These are phyloP conservation scores for Apium graveolens DNA, from an alignment of 129 eudicot species.

Conservation along the genomic window DNA sequence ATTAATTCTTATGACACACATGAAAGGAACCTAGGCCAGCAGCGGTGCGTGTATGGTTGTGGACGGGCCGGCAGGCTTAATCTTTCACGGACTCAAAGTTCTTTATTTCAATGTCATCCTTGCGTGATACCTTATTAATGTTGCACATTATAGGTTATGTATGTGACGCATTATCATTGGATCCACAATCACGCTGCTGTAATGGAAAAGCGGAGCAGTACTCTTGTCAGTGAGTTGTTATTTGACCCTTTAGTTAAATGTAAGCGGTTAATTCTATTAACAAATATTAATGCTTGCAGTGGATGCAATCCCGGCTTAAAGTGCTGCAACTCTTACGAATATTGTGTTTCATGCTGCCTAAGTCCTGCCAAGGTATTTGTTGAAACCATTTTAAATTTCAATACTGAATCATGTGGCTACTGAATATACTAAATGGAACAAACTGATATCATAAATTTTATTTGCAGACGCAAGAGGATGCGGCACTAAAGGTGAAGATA, in stretches of 20 bases:
- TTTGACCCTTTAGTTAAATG: not conserved
- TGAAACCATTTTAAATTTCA: not conserved
- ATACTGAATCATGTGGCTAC: not conserved
- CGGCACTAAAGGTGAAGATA: constrained; percentile 59
- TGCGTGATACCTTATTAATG: not conserved
- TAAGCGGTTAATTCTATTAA: not conserved
- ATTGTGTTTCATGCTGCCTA: constrained; percentile 93
- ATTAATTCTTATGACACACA: not conserved
- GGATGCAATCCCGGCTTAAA: constrained; percentile 82
- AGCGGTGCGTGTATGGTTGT: not conserved
- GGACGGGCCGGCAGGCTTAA: not conserved
- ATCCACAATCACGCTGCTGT: constrained; percentile 79
- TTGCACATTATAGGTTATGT: constrained; percentile 48
- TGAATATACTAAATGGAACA: not conserved
- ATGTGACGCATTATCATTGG: constrained; percentile 75
- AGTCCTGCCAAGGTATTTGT: constrained; percentile 51
- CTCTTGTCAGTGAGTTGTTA: constrained; percentile 70
- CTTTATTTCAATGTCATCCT: not conserved
- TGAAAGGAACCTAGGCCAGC: not conserved
- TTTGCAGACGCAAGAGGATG: constrained; percentile 45
- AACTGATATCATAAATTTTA: constrained; percentile 1
- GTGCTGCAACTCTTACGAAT: constrained; percentile 90
- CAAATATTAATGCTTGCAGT: constrained; percentile 25
- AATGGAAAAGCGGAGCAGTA: constrained; percentile 52
- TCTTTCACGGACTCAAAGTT: not conserved